Evolutionary conservation across 140 eudicot species (phyloP), one percentile per base, ranked within the genome.

Genomic region (Ambrosia hybrid): DNA sequence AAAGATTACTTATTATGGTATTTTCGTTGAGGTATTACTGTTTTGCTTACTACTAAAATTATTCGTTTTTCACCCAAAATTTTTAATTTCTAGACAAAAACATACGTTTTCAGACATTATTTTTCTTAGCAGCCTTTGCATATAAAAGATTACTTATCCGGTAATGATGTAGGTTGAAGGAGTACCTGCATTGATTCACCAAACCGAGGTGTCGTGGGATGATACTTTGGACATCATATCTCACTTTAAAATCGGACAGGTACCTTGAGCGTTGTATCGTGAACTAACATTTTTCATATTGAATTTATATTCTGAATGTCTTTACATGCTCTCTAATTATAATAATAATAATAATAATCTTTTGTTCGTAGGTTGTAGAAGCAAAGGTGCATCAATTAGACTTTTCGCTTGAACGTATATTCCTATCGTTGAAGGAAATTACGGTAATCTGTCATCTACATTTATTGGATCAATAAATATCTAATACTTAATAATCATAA

Each of bases 131-230:
- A 34, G 17, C 21, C 41, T 39, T 70, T 55, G 14, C 6, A 41
- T 11, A 21, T 0, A 21, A 21, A 21, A 21, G 26, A 21, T 21
- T 21, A 21, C 26, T 21, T 21, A 21, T 21, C 26, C 26, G 4
- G 46, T 76, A 46, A 76, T 67, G 67, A 65, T 80, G 62, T 89
- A 94, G 99, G 96, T 94, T 62, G 99, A 90, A 84, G 97, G 97
- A 55, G 99, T 94, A 52, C 91, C 97, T 68, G 99, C 97, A 9
- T 80, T 94, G 57, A 90, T 94, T 79, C 99, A 94, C 83, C 97
- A 94, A 82, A 82, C 96, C 49, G 97, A 94, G 83, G 95, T 94
- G 43, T 90, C 96, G 3, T 90, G 99, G 99, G 96, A 90, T 82
- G 86, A 80, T 74, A 83, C 95, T 53, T 82, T 88, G 75, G 91